Base-by-base conservation (phyloP, 2,329 filamentous ascomycete genomes). In the Colletotrichum sublineola region DNA sequence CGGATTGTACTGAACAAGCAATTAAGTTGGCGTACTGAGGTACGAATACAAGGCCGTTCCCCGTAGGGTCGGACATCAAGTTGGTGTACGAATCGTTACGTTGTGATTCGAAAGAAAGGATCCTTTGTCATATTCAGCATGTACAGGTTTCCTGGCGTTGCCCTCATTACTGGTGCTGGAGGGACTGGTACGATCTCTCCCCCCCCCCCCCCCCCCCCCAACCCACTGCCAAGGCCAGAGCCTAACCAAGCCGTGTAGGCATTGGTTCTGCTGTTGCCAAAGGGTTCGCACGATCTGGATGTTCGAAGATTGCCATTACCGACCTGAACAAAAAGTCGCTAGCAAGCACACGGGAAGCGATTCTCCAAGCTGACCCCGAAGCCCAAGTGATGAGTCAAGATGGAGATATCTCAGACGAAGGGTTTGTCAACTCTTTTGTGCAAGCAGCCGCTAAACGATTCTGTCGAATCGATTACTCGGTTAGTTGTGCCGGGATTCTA, bases 401-500 rank as follows among this genome's bases (percentile, higher is more conserved):
- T 0, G 87, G 87, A 8, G 85, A 89, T 64, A 79, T 90, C 29
- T 80, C 87, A 0, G 82, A 86, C 33, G 84, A 86, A 56, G 63
- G 63, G 0, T 88, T 86, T 71, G 82, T 85, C 33, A 77, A 81
- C 3, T 76, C 76, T 0, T 82, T 87, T 24, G 78, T 79, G 31
- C 77, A 74, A 46, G 78, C 81, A 1, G 77, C 81, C 0, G 77
- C 77, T 5, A 74, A 75, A 0, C 74, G 70, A 1, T 87, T 88
- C 69, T 78, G 78, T 0, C 84, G 88, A 9, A 77, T 90, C 5
- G 88, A 90, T 75, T 90, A 90, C 76, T 84, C 84, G 0, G 85
- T 90, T 8, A 87, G 87, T 68, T 89, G 87, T 64, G 88, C 88
- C 0, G 88, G 88, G 0, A 82, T 90, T 5, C 76, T 87, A 4